These are phyloP conservation scores for Aspergillus ibericus DNA, from an alignment of 2,329 filamentous ascomycete species.

Conservation along the genomic window DNA sequence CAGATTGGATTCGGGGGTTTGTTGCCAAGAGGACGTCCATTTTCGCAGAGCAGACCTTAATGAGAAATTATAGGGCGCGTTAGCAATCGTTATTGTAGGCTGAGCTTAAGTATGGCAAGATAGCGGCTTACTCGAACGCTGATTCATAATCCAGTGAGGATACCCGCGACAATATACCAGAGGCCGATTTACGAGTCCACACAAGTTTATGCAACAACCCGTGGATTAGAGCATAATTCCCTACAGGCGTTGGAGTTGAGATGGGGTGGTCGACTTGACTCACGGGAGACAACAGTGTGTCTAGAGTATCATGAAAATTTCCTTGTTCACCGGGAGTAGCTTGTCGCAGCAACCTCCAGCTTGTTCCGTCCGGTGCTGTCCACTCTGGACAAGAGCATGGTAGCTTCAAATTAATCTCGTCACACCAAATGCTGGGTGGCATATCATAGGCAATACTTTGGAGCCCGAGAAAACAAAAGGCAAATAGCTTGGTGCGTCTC, in stretches of 20 bases:
- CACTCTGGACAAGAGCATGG: constrained; percentile 11
- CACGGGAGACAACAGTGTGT: not conserved
- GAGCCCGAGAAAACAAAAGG: constrained; percentile 9
- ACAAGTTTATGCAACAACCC: constrained; percentile 5
- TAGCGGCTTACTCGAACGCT: not conserved
- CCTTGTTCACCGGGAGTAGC: not conserved
- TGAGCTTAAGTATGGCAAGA: no score
- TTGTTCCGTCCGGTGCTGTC: constrained; percentile 3
- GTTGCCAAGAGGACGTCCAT: constrained; percentile 10
- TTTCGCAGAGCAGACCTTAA: not conserved
- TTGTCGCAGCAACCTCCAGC: constrained; percentile 5
- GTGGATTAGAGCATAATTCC: constrained; percentile 7
- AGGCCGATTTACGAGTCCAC: not conserved
- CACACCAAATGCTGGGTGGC: not conserved
- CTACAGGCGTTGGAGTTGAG: not conserved
- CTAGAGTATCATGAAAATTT: not conserved
- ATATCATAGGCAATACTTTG: constrained; percentile 5
- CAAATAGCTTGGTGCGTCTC: constrained; percentile 6
- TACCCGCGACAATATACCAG: not conserved
- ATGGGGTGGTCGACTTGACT: not conserved
- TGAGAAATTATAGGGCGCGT: no score
- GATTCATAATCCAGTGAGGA: not conserved
- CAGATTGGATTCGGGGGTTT: constrained; percentile 9
- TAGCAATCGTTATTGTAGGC: no score
- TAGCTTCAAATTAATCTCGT: constrained; percentile 5